These are phyloP conservation scores for Naganishia randhawae DNA, from an alignment of 768 basidiomycete species.

Conservation along the genomic window DNA sequence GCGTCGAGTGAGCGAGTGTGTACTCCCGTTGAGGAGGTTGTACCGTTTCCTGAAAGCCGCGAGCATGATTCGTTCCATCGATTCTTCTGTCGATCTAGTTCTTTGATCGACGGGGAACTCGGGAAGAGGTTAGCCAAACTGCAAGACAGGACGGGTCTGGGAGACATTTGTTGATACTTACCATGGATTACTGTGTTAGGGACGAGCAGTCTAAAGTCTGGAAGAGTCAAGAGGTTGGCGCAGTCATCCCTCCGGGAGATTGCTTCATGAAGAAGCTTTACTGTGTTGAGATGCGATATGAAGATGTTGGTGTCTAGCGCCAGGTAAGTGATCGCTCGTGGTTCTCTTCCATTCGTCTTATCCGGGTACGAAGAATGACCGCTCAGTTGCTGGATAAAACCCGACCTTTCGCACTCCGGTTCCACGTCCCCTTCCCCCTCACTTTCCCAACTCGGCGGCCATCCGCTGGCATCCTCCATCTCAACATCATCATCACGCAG, in stretches of 20 bases:
- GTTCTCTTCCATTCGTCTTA: not conserved
- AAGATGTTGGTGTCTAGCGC: constrained; percentile 22
- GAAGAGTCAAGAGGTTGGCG: not conserved
- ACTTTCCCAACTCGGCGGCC: constrained; percentile 2
- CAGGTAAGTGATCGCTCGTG: not conserved
- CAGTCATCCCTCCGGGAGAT: not conserved
- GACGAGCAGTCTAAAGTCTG: not conserved
- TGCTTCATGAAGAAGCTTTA: not conserved
- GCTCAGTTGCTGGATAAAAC: not conserved
- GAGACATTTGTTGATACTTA: not conserved
- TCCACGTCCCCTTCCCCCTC: not conserved
- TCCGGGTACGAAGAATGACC: not conserved
- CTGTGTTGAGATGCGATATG: constrained; percentile 7
- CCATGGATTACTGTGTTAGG: constrained; percentile 6
- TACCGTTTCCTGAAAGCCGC: not conserved
- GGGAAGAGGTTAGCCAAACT: not conserved
- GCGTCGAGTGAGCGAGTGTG: not conserved
- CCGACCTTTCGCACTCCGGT: not conserved
- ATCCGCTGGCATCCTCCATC: constrained; percentile 19
- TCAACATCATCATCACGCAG: constrained; percentile 12
- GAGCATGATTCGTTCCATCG: not conserved
- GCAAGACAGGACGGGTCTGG: not conserved
- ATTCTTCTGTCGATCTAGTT: not conserved
- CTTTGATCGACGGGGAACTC: not conserved
- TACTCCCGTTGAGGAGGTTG: not conserved